These are phyloP conservation scores for Macrolepiota albuminosa DNA, from an alignment of 768 basidiomycete species.

Conservation along the genomic window DNA sequence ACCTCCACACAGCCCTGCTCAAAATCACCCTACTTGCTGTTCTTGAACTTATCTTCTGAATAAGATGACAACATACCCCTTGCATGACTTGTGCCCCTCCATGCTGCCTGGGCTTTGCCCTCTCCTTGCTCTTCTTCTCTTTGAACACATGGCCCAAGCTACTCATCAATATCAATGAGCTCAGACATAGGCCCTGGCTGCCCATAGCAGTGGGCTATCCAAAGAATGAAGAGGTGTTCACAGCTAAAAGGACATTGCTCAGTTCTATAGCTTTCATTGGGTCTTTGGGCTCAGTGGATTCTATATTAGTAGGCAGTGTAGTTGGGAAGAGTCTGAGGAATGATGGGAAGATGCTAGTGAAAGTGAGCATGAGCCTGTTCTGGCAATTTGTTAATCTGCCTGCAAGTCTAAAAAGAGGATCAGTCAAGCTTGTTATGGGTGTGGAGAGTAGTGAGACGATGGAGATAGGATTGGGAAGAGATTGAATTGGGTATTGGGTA, in stretches of 20 bases:
- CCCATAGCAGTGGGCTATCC: too few species aligned
- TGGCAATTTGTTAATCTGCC: constrained; percentile 31
- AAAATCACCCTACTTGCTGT: not conserved
- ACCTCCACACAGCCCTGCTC: not conserved
- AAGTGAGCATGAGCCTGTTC: constrained; percentile 22
- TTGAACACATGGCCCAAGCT: constrained; percentile 27
- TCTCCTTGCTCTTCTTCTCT: constrained; percentile 34
- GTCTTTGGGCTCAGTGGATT: not conserved
- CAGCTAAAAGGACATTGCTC: constrained; percentile 28
- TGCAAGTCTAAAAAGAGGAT: constrained; percentile 25
- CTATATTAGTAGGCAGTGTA: not conserved
- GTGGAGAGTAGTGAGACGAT: not conserved
- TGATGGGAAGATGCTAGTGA: constrained; percentile 10
- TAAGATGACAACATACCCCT: constrained; percentile 58
- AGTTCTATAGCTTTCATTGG: too few species aligned
- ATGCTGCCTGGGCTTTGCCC: constrained; percentile 65
- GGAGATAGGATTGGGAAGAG: constrained; percentile 38
- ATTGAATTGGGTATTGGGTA: constrained; percentile 27
- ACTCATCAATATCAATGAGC: constrained; percentile 46
- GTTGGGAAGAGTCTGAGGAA: not conserved
- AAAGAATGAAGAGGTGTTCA: constrained; percentile 30
- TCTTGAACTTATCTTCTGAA: constrained; percentile 15
- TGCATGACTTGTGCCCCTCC: constrained; percentile 52
- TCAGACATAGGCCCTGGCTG: constrained; percentile 21
- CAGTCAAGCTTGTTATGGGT: not conserved